phyloP scores from a whole-genome alignment of 176 grass and related monocot genomes.

The Oryza glumipatula region DNA sequence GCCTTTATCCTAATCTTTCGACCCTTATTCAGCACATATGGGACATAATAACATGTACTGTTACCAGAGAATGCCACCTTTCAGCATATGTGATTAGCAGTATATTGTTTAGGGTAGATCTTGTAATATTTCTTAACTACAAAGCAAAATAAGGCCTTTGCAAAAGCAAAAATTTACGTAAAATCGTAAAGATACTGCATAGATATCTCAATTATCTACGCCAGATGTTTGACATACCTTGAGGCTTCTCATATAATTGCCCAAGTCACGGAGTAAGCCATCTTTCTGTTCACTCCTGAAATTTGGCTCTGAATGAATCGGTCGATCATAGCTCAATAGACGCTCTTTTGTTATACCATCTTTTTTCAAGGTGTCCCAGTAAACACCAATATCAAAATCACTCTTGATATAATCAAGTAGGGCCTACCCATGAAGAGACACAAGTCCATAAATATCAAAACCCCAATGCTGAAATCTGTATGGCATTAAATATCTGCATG shows the following conservation, averaged over 20 bases:
- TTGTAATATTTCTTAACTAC: neutral
- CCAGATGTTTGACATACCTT: conserved; percentile 63
- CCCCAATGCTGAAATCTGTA: conserved; percentile 31
- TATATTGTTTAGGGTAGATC: conserved; percentile 10
- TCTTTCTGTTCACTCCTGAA: conserved; percentile 88
- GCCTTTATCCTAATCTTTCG: neutral
- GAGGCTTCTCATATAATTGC: conserved; percentile 85
- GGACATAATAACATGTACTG: neutral
- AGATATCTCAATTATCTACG: conserved; percentile 7
- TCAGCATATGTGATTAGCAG: neutral
- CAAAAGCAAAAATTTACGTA: conserved; percentile 26
- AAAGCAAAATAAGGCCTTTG: neutral
- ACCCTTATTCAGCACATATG: neutral
- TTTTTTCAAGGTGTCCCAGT: conserved; percentile 95
- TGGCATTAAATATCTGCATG: conserved; percentile 14
- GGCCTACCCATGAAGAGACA: conserved; percentile 60
- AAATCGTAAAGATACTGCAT: conserved; percentile 17
- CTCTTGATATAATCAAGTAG: conserved; percentile 89
- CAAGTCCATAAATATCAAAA: conserved; percentile 37
- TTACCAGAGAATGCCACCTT: neutral
- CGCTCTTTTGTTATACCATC: conserved; percentile 93
- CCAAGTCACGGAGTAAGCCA: conserved; percentile 78
- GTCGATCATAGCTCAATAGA: conserved; percentile 87
- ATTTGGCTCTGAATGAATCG: conserved; percentile 97
- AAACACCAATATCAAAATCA: conserved; percentile 81